These are phyloP conservation scores for Monosporascus sp. DNA, from an alignment of 2,329 filamentous ascomycete genomes.

Conservation along the genomic window DNA sequence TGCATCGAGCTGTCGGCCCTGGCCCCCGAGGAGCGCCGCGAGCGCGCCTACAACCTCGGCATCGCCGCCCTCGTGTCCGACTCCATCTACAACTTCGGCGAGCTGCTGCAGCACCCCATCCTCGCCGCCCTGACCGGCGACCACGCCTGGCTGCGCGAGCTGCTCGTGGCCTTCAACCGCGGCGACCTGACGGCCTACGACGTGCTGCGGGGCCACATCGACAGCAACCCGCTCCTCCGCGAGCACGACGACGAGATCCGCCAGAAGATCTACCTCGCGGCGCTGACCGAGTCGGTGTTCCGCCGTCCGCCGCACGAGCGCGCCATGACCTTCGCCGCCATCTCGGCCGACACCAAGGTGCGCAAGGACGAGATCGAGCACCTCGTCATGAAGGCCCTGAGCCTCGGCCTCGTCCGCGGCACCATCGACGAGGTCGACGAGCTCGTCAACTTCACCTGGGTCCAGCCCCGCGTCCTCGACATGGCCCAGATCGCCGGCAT, in stretches of 20 bases:
- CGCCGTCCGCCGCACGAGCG: conserved; percentile 92
- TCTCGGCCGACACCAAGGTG: conserved; percentile 89
- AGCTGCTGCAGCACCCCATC: conserved; percentile 95
- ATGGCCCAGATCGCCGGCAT: conserved; percentile 93
- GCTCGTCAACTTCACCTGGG: conserved; percentile 95
- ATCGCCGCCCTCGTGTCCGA: conserved; percentile 90
- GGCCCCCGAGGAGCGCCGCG: conserved; percentile 67
- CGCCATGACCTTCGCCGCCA: conserved; percentile 85
- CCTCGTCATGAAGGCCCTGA: conserved; percentile 98
- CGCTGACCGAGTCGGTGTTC: conserved; percentile 94
- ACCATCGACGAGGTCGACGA: conserved; percentile 96
- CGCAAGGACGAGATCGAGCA: conserved; percentile 91
- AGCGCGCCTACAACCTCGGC: conserved; percentile 85
- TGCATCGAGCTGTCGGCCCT: conserved; percentile 83
- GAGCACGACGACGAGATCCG: conserved; percentile 80
- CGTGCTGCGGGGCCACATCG: conserved; percentile 73
- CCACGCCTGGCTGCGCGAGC: conserved; percentile 83
- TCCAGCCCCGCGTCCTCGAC: conserved; percentile 96
- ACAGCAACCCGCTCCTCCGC: conserved; percentile 72
- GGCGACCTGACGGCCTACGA: conserved; percentile 89
- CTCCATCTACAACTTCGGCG: conserved; percentile 98
- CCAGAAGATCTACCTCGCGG: conserved; percentile 97
- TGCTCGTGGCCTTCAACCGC: conserved; percentile 97
- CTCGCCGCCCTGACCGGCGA: conserved; percentile 77
- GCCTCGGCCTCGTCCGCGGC: conserved; percentile 80